phyloP scores from a whole-genome alignment of 2,329 filamentous ascomycete genomes.

The Diaporthe helianthi region DNA sequence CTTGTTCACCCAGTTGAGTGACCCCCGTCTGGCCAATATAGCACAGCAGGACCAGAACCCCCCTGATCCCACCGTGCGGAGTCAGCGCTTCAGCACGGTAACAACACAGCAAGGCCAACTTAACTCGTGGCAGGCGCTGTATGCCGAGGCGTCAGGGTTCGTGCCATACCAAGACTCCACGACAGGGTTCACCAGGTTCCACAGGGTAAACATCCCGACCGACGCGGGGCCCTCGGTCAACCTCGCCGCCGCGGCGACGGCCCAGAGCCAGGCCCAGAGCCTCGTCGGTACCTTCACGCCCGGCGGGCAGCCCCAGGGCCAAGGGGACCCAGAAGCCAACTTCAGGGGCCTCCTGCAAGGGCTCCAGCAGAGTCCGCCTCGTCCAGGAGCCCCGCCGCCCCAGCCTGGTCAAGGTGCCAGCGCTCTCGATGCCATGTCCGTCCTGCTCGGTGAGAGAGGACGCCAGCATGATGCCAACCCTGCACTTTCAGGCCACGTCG shows the following conservation, averaged over 20 bases:
- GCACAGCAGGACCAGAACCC: slow-evolving; percentile 1
- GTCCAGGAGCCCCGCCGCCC: not conserved
- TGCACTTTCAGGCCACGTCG: slow-evolving; percentile 16
- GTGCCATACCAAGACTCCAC: slow-evolving; percentile 10
- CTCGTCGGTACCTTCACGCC: not conserved
- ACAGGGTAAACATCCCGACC: slow-evolving; percentile 2
- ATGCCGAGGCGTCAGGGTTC: slow-evolving; percentile 14
- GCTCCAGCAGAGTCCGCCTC: not conserved
- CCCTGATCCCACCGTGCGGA: not conserved
- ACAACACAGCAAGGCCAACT: not conserved
- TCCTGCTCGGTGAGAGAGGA: slow-evolving; percentile 9
- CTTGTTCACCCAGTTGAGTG: not conserved
- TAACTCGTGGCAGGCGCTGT: slow-evolving; percentile 9
- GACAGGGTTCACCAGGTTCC: slow-evolving; percentile 25
- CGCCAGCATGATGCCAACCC: slow-evolving; percentile 3
- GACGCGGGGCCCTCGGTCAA: slow-evolving; percentile 4
- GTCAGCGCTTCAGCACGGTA: not conserved
- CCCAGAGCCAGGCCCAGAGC: not conserved
- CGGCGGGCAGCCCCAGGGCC: not conserved
- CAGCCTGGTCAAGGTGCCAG: not conserved
- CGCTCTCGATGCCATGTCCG: not conserved
- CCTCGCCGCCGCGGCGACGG: not conserved
- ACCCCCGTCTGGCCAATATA: not conserved
- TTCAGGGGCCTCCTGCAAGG: not conserved
- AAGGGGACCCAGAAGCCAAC: not conserved